Conservation (phyloP, 2,329 filamentous ascomycete genomes). For the Monascus ruber region DNA sequence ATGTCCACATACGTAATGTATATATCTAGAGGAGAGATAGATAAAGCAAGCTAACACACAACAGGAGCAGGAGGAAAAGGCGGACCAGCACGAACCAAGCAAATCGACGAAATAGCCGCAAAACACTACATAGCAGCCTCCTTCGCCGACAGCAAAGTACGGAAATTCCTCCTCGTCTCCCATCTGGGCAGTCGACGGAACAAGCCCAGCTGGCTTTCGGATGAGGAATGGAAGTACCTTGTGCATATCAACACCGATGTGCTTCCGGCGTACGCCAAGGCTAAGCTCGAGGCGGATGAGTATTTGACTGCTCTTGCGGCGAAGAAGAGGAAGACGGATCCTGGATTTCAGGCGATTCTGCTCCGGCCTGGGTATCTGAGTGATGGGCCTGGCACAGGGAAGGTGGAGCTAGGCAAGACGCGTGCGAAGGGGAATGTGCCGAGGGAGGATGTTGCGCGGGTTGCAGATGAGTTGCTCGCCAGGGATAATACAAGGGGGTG, state of each 20-base stretch:
- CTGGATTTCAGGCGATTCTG: slow-evolving; percentile 38
- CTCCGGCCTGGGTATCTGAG: slow-evolving; percentile 40
- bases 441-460: slow-evolving; percentile 41
- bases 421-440: slow-evolving; percentile 33
- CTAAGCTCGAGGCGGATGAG: slow-evolving; percentile 47
- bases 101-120: slow-evolving; percentile 44
- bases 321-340: slow-evolving; percentile 16
- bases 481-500: slow-evolving; percentile 40
- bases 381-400: slow-evolving; percentile 36
- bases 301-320: slow-evolving; percentile 38
- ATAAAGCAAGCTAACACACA: neutral
- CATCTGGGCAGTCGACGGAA: slow-evolving; percentile 41
- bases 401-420: slow-evolving; percentile 39
- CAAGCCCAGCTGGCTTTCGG: slow-evolving; percentile 40
- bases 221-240: slow-evolving; percentile 35
- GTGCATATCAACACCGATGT: slow-evolving; percentile 38
- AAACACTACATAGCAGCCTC: slow-evolving; percentile 43
- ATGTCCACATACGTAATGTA: no score
- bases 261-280: slow-evolving; percentile 41
- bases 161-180: slow-evolving; percentile 45
- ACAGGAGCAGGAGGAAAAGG: slow-evolving; percentile 46
- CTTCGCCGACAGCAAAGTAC: slow-evolving; percentile 33
- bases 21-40: no score
- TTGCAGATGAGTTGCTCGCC: slow-evolving; percentile 39
- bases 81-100: slow-evolving; percentile 37